Evolutionary conservation across 1,139 yeast species (phyloP).

Genomic region (Yamadazyma taylorii): DNA sequence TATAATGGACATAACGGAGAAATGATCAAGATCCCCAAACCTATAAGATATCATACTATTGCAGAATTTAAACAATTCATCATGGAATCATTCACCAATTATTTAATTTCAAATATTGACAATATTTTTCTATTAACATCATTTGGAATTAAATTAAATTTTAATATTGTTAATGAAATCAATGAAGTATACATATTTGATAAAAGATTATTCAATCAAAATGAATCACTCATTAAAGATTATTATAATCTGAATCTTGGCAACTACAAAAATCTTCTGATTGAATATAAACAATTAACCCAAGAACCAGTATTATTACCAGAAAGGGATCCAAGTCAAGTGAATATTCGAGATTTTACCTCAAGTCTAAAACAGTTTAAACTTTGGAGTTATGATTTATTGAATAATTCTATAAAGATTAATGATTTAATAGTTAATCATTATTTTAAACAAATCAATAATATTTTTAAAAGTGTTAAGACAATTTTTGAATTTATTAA

Average conservation of each 20-base stretch:
- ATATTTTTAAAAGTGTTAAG: conserved; percentile 52
- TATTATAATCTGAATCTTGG: conserved; percentile 18
- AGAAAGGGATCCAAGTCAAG: not conserved
- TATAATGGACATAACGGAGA: conserved; percentile 45
- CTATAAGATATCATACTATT: conserved; percentile 42
- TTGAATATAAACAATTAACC: conserved; percentile 11
- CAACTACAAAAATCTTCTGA: conserved; percentile 6
- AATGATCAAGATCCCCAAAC: conserved; percentile 37
- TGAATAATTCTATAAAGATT: conserved; percentile 20
- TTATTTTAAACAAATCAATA: conserved; percentile 31
- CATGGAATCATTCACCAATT: conserved; percentile 30
- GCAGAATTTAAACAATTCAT: conserved; percentile 44
- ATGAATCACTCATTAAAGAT: conserved; percentile 8
- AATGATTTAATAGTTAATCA: conserved; percentile 21
- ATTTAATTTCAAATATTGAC: conserved; percentile 38
- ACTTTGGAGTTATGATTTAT: conserved; percentile 28
- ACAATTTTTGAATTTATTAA: conserved; percentile 61
- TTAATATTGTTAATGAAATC: conserved; percentile 44
- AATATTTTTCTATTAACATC: conserved; percentile 63
- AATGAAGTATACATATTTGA: conserved; percentile 61
- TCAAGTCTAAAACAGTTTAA: conserved; percentile 25
- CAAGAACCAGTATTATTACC: conserved; percentile 2
- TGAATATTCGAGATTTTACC: conserved; percentile 21
- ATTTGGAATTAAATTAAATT: conserved; percentile 62
- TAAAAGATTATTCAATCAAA: conserved; percentile 47